Percentiles rank a stretch among this genome's conserved stretches.
These are phyloP conservation scores for Clitoria ternatea DNA, from an alignment of 306 rosid species.

Conservation along the genomic window DNA sequence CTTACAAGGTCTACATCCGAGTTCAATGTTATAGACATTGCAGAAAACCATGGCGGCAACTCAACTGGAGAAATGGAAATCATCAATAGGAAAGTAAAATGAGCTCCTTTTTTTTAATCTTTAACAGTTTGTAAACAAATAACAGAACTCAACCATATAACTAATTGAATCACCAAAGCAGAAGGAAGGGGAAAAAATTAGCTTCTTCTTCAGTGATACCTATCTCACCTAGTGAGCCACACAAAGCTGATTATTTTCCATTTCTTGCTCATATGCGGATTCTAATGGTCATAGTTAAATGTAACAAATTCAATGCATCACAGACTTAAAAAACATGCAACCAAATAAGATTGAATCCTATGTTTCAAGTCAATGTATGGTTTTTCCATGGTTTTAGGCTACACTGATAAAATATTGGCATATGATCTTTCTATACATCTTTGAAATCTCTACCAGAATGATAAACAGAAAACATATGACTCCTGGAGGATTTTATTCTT, in stretches of 20 bases:
- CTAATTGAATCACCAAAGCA: neutral
- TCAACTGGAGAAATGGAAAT: constrained; percentile 62
- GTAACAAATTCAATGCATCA: neutral
- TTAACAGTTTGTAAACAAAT: neutral
- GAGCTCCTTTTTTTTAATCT: neutral
- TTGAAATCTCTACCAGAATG: neutral
- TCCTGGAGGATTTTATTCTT: neutral
- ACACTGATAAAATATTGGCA: neutral
- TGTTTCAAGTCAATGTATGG: neutral
- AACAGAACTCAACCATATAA: neutral
- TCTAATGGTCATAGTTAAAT: neutral
- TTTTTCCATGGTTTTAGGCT: neutral
- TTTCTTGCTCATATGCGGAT: neutral
- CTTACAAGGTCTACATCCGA: constrained; percentile 75
- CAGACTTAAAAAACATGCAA: neutral
- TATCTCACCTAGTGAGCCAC: neutral
- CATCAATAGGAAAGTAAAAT: constrained; percentile 34
- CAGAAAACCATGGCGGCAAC: constrained; percentile 77
- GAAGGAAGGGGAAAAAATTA: neutral
- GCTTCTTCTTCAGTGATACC: constrained; percentile 8
- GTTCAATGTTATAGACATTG: constrained; percentile 55
- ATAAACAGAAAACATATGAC: neutral
- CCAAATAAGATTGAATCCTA: neutral
- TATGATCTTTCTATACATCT: neutral
- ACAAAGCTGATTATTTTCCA: neutral